phyloP scores from a whole-genome alignment of 371 early-diverging fungal genomes.

The Mucor mucedo region DNA sequence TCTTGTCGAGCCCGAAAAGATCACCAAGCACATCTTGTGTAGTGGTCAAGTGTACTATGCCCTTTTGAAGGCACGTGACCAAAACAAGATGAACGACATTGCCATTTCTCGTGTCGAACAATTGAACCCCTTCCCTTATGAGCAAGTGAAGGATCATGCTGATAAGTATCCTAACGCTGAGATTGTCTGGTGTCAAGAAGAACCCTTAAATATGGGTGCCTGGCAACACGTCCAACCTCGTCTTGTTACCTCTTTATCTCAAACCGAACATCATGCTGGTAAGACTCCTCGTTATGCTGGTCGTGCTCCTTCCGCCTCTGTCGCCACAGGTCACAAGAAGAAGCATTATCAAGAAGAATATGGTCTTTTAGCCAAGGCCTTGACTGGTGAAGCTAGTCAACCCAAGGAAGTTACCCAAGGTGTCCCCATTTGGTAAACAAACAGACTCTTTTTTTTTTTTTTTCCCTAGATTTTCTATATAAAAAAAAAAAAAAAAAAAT shows the following conservation, averaged over 20 bases:
- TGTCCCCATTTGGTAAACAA: conserved; percentile 68
- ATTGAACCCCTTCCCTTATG: conserved; percentile 95
- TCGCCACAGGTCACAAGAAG: conserved; percentile 97
- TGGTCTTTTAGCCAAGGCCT: conserved; percentile 80
- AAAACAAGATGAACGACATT: conserved; percentile 82
- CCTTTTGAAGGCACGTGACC: conserved; percentile 83
- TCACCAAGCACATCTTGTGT: conserved; percentile 90
- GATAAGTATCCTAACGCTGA: conserved; percentile 92
- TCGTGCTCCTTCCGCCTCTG: conserved; percentile 91
- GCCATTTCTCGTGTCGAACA: conserved; percentile 96
- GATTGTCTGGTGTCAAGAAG: conserved; percentile 95
- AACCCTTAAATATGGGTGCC: conserved; percentile 92
- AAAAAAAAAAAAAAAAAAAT: background rate
- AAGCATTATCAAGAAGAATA: conserved; percentile 94
- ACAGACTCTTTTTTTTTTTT: background rate
- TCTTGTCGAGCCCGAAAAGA: conserved; percentile 75
- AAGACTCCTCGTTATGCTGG: conserved; percentile 85
- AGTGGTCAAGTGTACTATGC: conserved; percentile 97
- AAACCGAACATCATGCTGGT: conserved; percentile 73
- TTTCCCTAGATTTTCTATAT: background rate
- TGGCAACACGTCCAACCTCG: conserved; percentile 91
- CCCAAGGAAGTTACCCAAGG: conserved; percentile 73
- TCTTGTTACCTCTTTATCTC: conserved; percentile 76
- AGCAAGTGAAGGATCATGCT: conserved; percentile 80
- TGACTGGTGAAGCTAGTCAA: conserved; percentile 74